A percentile compares a stretch with the other conserved stretches of the same genome.
These are phyloP conservation scores for Trypanosoma melophagium DNA, from an alignment of 208 protist species.

Conservation along the genomic window DNA sequence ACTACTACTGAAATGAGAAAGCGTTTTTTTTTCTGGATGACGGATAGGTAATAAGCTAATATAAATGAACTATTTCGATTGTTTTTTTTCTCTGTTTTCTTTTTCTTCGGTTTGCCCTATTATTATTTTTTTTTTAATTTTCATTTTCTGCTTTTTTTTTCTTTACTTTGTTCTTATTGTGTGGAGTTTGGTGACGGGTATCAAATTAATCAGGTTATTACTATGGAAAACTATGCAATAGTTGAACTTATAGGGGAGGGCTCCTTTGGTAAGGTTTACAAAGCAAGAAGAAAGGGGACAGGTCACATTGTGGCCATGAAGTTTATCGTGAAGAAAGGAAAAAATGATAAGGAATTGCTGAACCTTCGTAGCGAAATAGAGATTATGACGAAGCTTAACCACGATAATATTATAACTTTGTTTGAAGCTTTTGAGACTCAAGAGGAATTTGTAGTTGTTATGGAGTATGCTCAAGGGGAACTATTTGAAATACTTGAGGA, in stretches of 20 bases:
- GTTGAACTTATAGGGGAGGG: slow-evolving; percentile 96
- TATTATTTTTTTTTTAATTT: slow-evolving; percentile 25
- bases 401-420: slow-evolving; percentile 96
- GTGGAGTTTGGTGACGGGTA: background rate
- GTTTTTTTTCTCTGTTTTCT: slow-evolving; percentile 2
- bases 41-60: too few relatives aligned
- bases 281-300: slow-evolving; percentile 90
- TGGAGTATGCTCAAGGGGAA: slow-evolving; percentile 93
- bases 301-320: slow-evolving; percentile 98
- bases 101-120: background rate
- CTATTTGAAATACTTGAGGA: slow-evolving; percentile 96
- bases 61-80: slow-evolving; percentile 2
- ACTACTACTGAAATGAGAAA: background rate
- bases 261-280: slow-evolving; percentile 98
- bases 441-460: slow-evolving; percentile 92
- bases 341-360: slow-evolving; percentile 93
- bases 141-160: slow-evolving; percentile 8
- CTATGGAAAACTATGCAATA: slow-evolving; percentile 93
- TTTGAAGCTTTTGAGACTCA: slow-evolving; percentile 97
- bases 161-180: slow-evolving; percentile 12
- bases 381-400: slow-evolving; percentile 94
- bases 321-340: slow-evolving; percentile 95
- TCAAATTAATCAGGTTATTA: background rate
- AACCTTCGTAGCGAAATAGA: slow-evolving; percentile 95
- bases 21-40: too few relatives aligned